Evolutionary conservation across 495 filamentous ascomycete species (phyloP).

Genomic region (Podospora appendiculata): DNA sequence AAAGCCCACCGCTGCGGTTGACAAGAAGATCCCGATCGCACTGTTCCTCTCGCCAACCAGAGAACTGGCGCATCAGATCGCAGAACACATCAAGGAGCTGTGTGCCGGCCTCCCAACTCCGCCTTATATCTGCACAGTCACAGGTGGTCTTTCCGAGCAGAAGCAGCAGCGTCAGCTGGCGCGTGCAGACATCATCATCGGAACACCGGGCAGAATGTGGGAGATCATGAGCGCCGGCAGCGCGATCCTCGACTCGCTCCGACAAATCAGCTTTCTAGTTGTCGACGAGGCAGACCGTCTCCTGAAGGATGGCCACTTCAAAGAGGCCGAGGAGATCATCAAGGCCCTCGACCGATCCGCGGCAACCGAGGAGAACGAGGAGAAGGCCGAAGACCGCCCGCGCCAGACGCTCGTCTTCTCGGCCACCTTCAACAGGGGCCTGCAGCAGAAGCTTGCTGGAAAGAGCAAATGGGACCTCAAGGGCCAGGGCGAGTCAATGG

Average conservation of each 20-base stretch:
- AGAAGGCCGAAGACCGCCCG: conserved; percentile 18
- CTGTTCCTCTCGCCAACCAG: conserved; percentile 87
- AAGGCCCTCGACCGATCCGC: conserved; percentile 55
- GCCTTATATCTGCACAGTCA: conserved; percentile 69
- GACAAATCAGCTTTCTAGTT: conserved; percentile 69
- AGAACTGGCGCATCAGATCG: conserved; percentile 87
- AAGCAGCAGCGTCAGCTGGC: conserved; percentile 80
- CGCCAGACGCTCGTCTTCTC: conserved; percentile 95
- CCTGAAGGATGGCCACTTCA: conserved; percentile 87
- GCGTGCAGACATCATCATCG: conserved; percentile 79
- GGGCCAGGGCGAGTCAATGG: conserved; percentile 73
- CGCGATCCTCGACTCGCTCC: conserved; percentile 52
- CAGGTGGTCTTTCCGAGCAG: conserved; percentile 83
- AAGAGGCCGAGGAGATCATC: conserved; percentile 83
- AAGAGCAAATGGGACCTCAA: conserved; percentile 62
- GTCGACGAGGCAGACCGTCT: conserved; percentile 93
- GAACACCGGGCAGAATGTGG: conserved; percentile 90
- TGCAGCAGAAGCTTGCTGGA: conserved; percentile 84
- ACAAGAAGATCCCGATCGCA: conserved; percentile 55
- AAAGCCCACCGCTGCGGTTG: conserved; percentile 8
- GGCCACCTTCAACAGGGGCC: conserved; percentile 81
- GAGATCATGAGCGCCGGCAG: conserved; percentile 68
- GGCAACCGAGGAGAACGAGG: conserved; percentile 29
- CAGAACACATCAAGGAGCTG: conserved; percentile 69
- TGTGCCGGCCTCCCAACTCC: conserved; percentile 53